These are phyloP conservation scores for Dendrostoma leiphaemia DNA, from an alignment of 2,329 filamentous ascomycete genomes.

Conservation along the genomic window DNA sequence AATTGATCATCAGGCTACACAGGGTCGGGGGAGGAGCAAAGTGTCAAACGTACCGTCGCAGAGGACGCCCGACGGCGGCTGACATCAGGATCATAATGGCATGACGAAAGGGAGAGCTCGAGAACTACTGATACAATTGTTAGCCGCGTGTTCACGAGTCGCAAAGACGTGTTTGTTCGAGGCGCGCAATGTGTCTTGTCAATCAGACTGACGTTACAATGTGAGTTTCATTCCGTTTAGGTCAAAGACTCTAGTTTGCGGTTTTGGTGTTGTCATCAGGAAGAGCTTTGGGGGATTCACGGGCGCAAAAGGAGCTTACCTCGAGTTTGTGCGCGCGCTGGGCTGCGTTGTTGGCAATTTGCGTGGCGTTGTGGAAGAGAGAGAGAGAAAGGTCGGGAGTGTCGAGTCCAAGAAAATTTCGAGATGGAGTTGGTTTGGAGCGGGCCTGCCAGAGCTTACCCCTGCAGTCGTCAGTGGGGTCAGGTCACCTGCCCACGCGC, in stretches of 20 bases:
- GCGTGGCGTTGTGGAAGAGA: conserved; percentile 14
- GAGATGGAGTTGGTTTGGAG: neutral
- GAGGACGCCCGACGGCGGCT: conserved; percentile 3
- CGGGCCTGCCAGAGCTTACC: conserved; percentile 3
- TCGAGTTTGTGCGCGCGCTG: conserved; percentile 5
- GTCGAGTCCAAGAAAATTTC: conserved; percentile 6
- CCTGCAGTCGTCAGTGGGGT: neutral
- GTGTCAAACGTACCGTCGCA: conserved; percentile 22
- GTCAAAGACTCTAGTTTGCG: conserved; percentile 99
- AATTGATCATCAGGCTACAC: conserved; percentile 66
- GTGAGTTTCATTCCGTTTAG: conserved; percentile 75
- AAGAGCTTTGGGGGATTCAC: conserved; percentile 26
- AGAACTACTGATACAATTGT: conserved; percentile 14
- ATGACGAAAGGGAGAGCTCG: neutral
- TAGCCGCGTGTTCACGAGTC: conserved; percentile 5
- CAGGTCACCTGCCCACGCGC: conserved; percentile 8
- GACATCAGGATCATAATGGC: neutral
- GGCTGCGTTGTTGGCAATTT: conserved; percentile 17
- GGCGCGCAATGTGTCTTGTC: conserved; percentile 21
- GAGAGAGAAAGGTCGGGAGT: neutral
- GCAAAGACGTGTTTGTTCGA: conserved; percentile 9
- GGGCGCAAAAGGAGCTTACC: conserved; percentile 16
- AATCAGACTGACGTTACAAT: conserved; percentile 90
- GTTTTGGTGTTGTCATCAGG: conserved; percentile 81
- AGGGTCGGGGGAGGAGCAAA: neutral